These are phyloP conservation scores for Suillus alpinus DNA, from an alignment of 768 basidiomycete species.

Conservation along the genomic window DNA sequence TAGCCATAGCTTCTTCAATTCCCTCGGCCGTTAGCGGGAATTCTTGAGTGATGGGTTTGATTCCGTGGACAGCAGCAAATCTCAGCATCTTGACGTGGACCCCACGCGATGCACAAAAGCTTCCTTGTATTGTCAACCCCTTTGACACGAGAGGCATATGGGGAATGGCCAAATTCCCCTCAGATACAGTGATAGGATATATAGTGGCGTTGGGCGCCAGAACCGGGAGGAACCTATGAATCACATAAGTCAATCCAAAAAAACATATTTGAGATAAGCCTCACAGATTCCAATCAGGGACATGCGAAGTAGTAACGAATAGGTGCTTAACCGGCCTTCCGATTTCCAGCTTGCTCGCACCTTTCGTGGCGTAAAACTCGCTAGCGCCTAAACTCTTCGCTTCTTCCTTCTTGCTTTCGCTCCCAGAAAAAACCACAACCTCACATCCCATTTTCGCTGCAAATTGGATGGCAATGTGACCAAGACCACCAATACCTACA, in stretches of 20 bases:
- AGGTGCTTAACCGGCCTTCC: slow-evolving; percentile 27
- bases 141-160: slow-evolving; percentile 11
- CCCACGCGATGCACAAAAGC: slow-evolving; percentile 22
- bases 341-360: slow-evolving; percentile 22
- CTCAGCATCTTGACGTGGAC: slow-evolving; percentile 30
- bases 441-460: slow-evolving; percentile 38
- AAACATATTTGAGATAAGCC: slow-evolving; percentile 3
- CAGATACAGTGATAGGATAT: slow-evolving; percentile 25
- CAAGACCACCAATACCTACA: slow-evolving; percentile 35
- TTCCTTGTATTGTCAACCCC: slow-evolving; percentile 26
- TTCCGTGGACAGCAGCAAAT: slow-evolving; percentile 30
- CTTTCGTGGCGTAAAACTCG: slow-evolving; percentile 34
- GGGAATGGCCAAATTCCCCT: slow-evolving; percentile 21
- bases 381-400: slow-evolving; percentile 31
- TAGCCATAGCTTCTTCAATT: slow-evolving; percentile 26
- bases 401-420: slow-evolving; percentile 32
- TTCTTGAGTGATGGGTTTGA: slow-evolving; percentile 29
- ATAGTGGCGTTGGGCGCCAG: slow-evolving; percentile 22
- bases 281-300: slow-evolving; percentile 31
- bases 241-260: neutral
- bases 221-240: slow-evolving; percentile 23
- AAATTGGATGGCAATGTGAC: slow-evolving; percentile 38
- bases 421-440: slow-evolving; percentile 34
- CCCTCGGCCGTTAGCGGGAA: slow-evolving; percentile 32
- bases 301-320: slow-evolving; percentile 28